These are phyloP conservation scores for Citrus inodora DNA, from an alignment of 345 rosid genomes.

Conservation along the genomic window DNA sequence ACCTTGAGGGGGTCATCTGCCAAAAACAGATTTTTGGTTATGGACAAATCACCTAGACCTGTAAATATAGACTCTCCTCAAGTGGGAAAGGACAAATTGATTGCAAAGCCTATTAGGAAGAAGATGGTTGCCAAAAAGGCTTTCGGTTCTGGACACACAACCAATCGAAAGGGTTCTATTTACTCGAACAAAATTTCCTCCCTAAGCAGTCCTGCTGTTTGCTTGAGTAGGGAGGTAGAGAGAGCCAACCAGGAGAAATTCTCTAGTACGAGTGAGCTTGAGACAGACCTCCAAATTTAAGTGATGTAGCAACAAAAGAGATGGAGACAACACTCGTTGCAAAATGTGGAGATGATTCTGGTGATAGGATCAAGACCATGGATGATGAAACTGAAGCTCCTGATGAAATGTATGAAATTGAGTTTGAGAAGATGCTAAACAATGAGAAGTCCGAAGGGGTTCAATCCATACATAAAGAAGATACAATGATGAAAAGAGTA, in stretches of 20 bases:
- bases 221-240: conserved; percentile 22
- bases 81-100: conserved; percentile 27
- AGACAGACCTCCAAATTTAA: conserved; percentile 23
- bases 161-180: conserved; percentile 57
- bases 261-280: conserved; percentile 24
- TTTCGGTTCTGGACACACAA: conserved; percentile 46
- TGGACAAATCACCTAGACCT: conserved; percentile 22
- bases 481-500: not conserved
- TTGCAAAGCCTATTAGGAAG: conserved; percentile 35
- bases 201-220: conserved; percentile 23
- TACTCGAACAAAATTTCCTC: conserved; percentile 38
- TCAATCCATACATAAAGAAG: conserved; percentile 14
- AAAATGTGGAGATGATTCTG: conserved; percentile 20
- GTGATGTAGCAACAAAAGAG: conserved; percentile 26
- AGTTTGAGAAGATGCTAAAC: conserved; percentile 12
- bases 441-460: conserved; percentile 25
- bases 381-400: conserved; percentile 57
- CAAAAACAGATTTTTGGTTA: conserved; percentile 19
- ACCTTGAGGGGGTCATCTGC: conserved; percentile 28
- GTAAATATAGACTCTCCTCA: conserved; percentile 21
- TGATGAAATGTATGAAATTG: conserved; percentile 38
- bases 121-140: conserved; percentile 50
- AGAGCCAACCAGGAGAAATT: conserved; percentile 18
- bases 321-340: conserved; percentile 10
- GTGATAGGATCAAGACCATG: conserved; percentile 14